phyloP scores from a whole-genome alignment of 345 rosid species.

The Aquilaria yunnanensis region DNA sequence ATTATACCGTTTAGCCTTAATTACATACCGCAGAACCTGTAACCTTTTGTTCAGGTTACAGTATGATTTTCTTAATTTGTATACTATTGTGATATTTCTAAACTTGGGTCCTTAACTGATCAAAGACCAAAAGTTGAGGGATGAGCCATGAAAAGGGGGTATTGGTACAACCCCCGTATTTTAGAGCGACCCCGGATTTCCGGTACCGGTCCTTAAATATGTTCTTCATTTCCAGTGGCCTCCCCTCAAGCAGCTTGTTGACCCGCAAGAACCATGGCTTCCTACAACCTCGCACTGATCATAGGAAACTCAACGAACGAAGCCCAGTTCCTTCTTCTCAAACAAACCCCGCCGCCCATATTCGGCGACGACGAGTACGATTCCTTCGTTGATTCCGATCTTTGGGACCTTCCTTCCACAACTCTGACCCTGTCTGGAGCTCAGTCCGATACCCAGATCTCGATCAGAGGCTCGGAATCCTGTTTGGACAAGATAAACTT shows the following conservation, averaged over 20 bases:
- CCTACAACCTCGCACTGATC: constrained; percentile 45
- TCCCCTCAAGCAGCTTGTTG: background rate
- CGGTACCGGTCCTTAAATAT: background rate
- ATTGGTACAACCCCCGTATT: no score
- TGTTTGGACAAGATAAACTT: constrained; percentile 30
- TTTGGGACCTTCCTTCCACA: constrained; percentile 80
- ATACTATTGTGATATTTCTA: no score
- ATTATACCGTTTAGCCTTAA: no score
- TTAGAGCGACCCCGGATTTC: no score
- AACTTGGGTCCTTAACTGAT: no score
- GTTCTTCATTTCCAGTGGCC: no score
- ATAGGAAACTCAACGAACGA: constrained; percentile 29
- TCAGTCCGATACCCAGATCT: constrained; percentile 15
- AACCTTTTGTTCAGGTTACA: no score
- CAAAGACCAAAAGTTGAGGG: no score
- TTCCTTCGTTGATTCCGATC: constrained; percentile 61
- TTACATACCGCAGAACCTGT: no score
- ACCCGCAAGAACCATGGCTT: constrained; percentile 26
- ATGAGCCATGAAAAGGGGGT: no score
- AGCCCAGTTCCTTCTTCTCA: constrained; percentile 43
- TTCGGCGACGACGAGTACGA: constrained; percentile 60
- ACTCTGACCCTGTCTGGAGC: constrained; percentile 22
- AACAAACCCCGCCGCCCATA: constrained; percentile 55
- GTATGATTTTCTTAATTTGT: no score
- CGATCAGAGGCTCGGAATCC: constrained; percentile 25